phyloP scores from a whole-genome alignment of 305 asterid genomes.

The Fraxinus floribunda region DNA sequence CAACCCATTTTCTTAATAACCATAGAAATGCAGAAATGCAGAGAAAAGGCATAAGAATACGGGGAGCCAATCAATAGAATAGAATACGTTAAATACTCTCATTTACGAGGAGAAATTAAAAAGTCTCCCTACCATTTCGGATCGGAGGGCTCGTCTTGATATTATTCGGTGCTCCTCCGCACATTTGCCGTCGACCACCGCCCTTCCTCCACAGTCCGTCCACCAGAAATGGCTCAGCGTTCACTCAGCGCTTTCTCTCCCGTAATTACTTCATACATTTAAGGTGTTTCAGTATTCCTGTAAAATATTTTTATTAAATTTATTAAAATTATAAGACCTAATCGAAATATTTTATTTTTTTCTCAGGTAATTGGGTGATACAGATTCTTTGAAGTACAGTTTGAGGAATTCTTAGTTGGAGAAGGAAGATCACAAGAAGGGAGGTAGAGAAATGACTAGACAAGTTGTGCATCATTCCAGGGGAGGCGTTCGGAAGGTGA shows the following conservation, averaged over 20 bases:
- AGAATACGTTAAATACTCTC: background rate
- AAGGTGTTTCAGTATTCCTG: background rate
- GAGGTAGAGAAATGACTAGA: slow-evolving; percentile 26
- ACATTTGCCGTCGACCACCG: slow-evolving; percentile 19
- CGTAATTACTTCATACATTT: background rate
- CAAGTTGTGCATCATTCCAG: slow-evolving; percentile 28
- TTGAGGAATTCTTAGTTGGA: background rate
- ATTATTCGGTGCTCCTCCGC: slow-evolving; percentile 12
- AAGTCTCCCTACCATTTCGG: background rate
- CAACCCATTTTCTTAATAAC: background rate
- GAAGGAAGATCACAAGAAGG: background rate
- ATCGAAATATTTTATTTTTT: background rate
- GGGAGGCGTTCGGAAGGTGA: slow-evolving; percentile 33
- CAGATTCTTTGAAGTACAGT: background rate
- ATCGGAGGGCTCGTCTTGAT: slow-evolving; percentile 12
- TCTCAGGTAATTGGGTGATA: background rate
- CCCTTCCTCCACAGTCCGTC: slow-evolving; percentile 12
- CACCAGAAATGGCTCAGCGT: background rate
- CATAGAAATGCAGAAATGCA: background rate
- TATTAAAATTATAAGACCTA: background rate
- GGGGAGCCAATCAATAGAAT: slow-evolving; percentile 22
- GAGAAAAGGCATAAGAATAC: background rate
- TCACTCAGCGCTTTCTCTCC: background rate
- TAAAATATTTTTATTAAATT: background rate
- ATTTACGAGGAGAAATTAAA: background rate